Evolutionary conservation across 73 alveolate species (phyloP).

Genomic region (Effrenium voratum): DNA sequence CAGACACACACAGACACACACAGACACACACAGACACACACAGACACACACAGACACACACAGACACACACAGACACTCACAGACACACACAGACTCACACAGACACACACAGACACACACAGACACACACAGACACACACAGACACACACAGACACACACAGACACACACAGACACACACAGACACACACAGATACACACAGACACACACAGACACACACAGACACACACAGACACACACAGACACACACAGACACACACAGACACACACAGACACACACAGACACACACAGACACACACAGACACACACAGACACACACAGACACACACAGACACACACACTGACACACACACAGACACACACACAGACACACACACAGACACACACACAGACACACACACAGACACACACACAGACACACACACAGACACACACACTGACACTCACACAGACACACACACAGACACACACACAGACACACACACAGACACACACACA

Average conservation of each 20-base stretch:
- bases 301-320: conserved; percentile 23
- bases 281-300: conserved; percentile 10
- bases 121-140: too few species aligned
- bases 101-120: too few species aligned
- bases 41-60: too few species aligned
- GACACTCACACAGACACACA: neutral
- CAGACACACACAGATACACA: too few species aligned
- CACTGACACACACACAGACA: conserved; percentile 2
- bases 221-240: conserved; percentile 29
- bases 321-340: neutral
- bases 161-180: too few species aligned
- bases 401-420: neutral
- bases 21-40: too few species aligned
- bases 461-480: conserved; percentile 19
- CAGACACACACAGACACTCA: too few species aligned
- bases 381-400: conserved; percentile 15
- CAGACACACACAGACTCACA: too few species aligned
- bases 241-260: conserved; percentile 37
- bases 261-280: neutral
- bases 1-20: too few species aligned
- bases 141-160: too few species aligned
- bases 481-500: neutral
- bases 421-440: conserved; percentile 5
- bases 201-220: conserved; percentile 30
- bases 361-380: conserved; percentile 17